phyloP scores from a whole-genome alignment of 2,329 filamentous ascomycete genomes.

The Cytospora paraplurivora region DNA sequence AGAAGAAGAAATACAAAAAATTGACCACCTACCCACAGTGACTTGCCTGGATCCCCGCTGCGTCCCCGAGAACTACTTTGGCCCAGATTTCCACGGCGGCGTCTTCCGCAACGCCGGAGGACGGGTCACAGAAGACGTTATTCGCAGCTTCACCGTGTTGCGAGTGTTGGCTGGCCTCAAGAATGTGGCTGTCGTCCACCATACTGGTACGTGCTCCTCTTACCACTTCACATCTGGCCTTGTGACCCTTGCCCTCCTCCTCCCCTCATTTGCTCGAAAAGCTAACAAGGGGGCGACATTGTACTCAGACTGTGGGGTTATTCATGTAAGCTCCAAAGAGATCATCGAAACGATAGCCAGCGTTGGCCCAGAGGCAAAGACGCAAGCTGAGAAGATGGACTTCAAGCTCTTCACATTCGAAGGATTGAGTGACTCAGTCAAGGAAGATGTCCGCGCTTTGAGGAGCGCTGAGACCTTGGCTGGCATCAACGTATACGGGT shows the following conservation, averaged over 20 bases:
- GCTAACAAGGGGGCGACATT: not conserved
- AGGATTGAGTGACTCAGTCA: slow-evolving; percentile 16
- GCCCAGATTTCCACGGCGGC: slow-evolving; percentile 9
- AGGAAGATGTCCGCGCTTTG: slow-evolving; percentile 19
- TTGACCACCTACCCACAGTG: not conserved
- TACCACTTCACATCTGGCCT: too few species aligned
- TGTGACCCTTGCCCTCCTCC: too few species aligned
- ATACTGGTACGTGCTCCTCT: slow-evolving; percentile 13
- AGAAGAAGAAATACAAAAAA: not conserved
- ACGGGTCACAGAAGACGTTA: slow-evolving; percentile 20
- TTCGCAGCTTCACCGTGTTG: slow-evolving; percentile 17
- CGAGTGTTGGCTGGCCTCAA: slow-evolving; percentile 15
- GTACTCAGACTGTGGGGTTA: slow-evolving; percentile 21
- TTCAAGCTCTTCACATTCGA: slow-evolving; percentile 14
- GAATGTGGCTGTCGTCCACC: slow-evolving; percentile 15
- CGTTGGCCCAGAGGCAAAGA: not conserved
- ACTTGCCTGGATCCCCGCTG: slow-evolving; percentile 25
- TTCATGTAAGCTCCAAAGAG: slow-evolving; percentile 3
- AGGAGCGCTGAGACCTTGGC: slow-evolving; percentile 7
- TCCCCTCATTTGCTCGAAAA: too few species aligned
- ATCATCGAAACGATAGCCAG: slow-evolving; percentile 7
- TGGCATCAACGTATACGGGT: slow-evolving; percentile 19
- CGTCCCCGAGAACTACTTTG: slow-evolving; percentile 25
- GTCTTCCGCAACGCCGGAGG: slow-evolving; percentile 24
- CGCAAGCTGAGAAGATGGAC: slow-evolving; percentile 16